Evolutionary conservation across 2,329 filamentous ascomycete species (phyloP).

Genomic region (Hirsutella minnesotensis): DNA sequence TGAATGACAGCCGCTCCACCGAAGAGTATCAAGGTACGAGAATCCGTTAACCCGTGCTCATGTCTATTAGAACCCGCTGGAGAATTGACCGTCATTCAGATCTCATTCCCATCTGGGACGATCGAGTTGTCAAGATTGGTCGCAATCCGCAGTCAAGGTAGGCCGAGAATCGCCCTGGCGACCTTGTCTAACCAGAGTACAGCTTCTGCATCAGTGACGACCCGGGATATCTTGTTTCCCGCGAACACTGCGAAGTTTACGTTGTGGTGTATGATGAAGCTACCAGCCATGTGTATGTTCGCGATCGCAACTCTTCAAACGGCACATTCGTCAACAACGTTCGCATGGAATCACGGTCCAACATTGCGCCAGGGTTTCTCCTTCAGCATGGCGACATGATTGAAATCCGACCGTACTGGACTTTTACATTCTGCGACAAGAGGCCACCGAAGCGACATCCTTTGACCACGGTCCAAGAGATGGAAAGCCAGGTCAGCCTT

Average conservation of each 20-base stretch:
- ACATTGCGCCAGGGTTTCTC: constrained; percentile 30
- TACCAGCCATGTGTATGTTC: constrained; percentile 37
- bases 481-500: constrained; percentile 19
- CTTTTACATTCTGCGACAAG: constrained; percentile 20
- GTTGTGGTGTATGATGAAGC: constrained; percentile 36
- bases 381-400: constrained; percentile 40
- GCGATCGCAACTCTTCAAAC: constrained; percentile 41
- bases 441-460: constrained; percentile 11
- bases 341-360: constrained; percentile 26
- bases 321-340: constrained; percentile 40
- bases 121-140: constrained; percentile 22
- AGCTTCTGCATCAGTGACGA: constrained; percentile 26
- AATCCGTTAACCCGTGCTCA: too few relatives aligned
- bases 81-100: constrained; percentile 7
- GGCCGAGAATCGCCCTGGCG: background rate
- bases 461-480: constrained; percentile 17
- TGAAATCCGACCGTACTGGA: constrained; percentile 25
- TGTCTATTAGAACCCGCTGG: too few relatives aligned
- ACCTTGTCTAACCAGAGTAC: constrained; percentile 11
- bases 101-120: constrained; percentile 16
- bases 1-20: background rate
- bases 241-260: constrained; percentile 44
- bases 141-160: constrained; percentile 22
- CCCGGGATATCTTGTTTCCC: constrained; percentile 30
- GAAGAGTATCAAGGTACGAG: constrained; percentile 2